Base-by-base conservation (phyloP, 192 early-diverging fungal genomes). In the Entomortierella lignicola region DNA sequence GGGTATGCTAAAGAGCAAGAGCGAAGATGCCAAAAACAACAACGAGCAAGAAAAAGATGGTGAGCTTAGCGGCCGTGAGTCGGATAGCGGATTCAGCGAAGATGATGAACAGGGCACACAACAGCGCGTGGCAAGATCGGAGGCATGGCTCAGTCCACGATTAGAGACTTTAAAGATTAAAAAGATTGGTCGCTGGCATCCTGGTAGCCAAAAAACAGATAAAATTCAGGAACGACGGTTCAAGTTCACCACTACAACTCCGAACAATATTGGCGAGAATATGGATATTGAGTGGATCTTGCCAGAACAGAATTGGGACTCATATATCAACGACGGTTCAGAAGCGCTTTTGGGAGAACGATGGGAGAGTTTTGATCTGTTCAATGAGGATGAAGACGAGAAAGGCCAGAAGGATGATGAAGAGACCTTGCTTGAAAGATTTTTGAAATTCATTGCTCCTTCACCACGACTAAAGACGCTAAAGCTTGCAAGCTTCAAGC, bases 321-420 rank as follows among this genome's bases (percentile, higher is more conserved):
- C 30, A 10, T 21, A 11, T 1, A 21, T 32, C 27, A 21, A 21
- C 4, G 61, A 63, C 17, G 61, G 61, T 4, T 21, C 32, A 1
- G 32, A 52, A 11, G 20, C 12, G 0, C 32, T 63, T 0, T 52
- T 63, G 48, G 48, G 47, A 3, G 12, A 17, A 8, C 30, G 48
- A 6, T 63, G 61, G 61, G 15, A 23, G 8, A 39, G 27, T 17
- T 63, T 23, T 17, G 39, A 63, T 10, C 27, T 63, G n/a, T 63
- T 63, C 37, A 20, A 48, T 2, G 60, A 62, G 44, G 44, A 47
- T 31, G 29, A 23, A 23, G 48, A 21, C 31, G 0, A 11, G 10
- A 30, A 63, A 8, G 21, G 10, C 13, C 13, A 63, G 11, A 32
- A 15, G 15, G 15, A 51, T 29, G 61, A 32, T 29, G 61, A 47